Percentiles rank a stretch among this genome's conserved stretches.
phyloP scores from a whole-genome alignment of 2,329 filamentous ascomycete genomes.

The Sordariomycetes sp. region DNA sequence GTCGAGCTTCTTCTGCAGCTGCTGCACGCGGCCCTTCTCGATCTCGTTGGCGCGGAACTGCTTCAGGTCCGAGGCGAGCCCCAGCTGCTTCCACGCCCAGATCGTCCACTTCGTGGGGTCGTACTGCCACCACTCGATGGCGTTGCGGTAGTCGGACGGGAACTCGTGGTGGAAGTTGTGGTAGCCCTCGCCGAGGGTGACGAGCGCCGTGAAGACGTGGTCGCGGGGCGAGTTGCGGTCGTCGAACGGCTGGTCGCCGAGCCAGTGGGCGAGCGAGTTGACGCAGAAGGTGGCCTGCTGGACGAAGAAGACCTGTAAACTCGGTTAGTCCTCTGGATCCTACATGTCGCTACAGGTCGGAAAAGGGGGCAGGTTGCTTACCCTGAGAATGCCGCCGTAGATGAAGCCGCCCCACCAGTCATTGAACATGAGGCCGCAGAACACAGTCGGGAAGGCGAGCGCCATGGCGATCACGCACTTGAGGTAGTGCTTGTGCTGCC shows the following conservation, averaged over 20 bases:
- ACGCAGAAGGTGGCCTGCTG: slow-evolving; percentile 91
- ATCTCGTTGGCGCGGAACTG: slow-evolving; percentile 88
- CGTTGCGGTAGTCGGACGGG: slow-evolving; percentile 86
- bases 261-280: slow-evolving; percentile 84
- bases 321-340: neutral
- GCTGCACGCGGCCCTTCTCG: slow-evolving; percentile 82
- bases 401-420: slow-evolving; percentile 76
- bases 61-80: slow-evolving; percentile 79
- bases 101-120: slow-evolving; percentile 89
- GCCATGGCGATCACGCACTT: slow-evolving; percentile 71
- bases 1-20: slow-evolving; percentile 86
- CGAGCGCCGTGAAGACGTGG: slow-evolving; percentile 74
- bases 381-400: slow-evolving; percentile 71
- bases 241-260: slow-evolving; percentile 85
- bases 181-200: slow-evolving; percentile 81
- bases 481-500: slow-evolving; percentile 81
- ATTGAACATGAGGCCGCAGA: slow-evolving; percentile 69
- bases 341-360: neutral
- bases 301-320: slow-evolving; percentile 62
- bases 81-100: slow-evolving; percentile 73
- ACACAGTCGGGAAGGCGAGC: slow-evolving; percentile 61
- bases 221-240: slow-evolving; percentile 87
- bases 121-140: slow-evolving; percentile 84
- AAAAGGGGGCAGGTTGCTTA: neutral
- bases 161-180: slow-evolving; percentile 97